Evolutionary conservation across 192 early-diverging fungal genomes (phyloP).

Genomic region (Dissophora globulifera): DNA sequence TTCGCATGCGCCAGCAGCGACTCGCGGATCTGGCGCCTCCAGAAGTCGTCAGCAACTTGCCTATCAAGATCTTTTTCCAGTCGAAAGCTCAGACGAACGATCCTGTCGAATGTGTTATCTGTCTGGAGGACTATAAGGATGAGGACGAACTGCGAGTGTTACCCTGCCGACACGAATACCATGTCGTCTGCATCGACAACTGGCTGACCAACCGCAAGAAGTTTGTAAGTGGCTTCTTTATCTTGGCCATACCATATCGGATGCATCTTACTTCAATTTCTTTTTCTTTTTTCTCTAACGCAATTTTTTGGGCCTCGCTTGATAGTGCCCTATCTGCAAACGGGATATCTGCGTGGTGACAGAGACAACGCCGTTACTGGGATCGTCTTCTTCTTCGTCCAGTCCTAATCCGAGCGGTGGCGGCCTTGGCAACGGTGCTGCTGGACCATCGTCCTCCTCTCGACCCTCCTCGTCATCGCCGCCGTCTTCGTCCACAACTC

Average conservation of each 20-base stretch:
- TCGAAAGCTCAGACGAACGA: constrained; percentile 75
- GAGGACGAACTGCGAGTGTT: constrained; percentile 83
- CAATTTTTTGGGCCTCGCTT: too few species aligned
- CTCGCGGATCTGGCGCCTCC: constrained; percentile 81
- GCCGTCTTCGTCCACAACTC: background rate
- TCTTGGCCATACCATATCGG: too few species aligned
- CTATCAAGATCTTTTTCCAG: constrained; percentile 70
- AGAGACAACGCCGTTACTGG: constrained; percentile 52
- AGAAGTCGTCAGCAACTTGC: constrained; percentile 79
- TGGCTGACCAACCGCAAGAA: constrained; percentile 90
- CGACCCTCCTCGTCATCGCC: background rate
- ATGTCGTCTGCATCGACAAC: constrained; percentile 89
- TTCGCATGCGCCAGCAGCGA: constrained; percentile 76
- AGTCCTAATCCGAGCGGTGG: background rate
- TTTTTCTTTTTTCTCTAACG: constrained; percentile 1
- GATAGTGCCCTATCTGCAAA: constrained; percentile 57
- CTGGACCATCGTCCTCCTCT: background rate
- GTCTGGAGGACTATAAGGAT: constrained; percentile 89
- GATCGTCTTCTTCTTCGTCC: background rate
- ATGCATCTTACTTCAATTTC: too few species aligned
- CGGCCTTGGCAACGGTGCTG: background rate
- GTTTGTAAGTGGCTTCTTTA: constrained; percentile 76
- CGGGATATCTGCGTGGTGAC: constrained; percentile 54
- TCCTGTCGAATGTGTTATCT: constrained; percentile 88
- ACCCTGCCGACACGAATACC: constrained; percentile 91